Base-by-base conservation (phyloP, 345 rosid genomes). In the Cardamine resedifolia region DNA sequence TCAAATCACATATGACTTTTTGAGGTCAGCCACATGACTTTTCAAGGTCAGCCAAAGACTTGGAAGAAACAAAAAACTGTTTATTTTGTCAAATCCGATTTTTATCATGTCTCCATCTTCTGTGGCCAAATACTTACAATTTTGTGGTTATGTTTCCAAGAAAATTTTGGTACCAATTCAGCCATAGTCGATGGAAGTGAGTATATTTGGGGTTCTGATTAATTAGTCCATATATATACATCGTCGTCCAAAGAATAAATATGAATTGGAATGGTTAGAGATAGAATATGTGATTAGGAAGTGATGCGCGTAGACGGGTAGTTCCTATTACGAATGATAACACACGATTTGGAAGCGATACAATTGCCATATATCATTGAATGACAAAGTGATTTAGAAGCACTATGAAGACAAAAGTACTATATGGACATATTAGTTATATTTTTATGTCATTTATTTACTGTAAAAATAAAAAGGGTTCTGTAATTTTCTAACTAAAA, bases 1-100 rank as follows among this genome's bases (percentile, higher is more conserved):
- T 58, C 45, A 58, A 66, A 20, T 64, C 64, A 65, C 52, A 56
- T 64, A 57, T 65, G 64, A 23, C 28, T 53, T 53, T 28, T 39
- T 30, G 30, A 28, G 76, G 69, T 28, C 43, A 62, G 18, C 57
- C 70, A 44, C 70, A 55, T 64, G 66, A 59, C 18, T 56, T 9
- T 48, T 10, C 14, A 33, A 20, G 78, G 60, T 58, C 67, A 43
- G 19, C 19, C 53, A 47, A 58, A 36, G 52, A 36, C 31, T 56
- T 61, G 0, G 26, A 47, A 34, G 14, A 30, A 68, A 30, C 19
- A 30, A 31, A 43, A 27, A 53, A 15, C 39, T 3, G 3, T 50
- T 2, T 20, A 10, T 33, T 45, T 4, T 18, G 11, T 27, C 60
- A 14, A 34, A 44, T 26, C 16, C 23, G 11, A 39, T 52, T 61